Base-by-base conservation (phyloP, 2,329 filamentous ascomycete species). In the Ophiostoma angusticollis region DNA sequence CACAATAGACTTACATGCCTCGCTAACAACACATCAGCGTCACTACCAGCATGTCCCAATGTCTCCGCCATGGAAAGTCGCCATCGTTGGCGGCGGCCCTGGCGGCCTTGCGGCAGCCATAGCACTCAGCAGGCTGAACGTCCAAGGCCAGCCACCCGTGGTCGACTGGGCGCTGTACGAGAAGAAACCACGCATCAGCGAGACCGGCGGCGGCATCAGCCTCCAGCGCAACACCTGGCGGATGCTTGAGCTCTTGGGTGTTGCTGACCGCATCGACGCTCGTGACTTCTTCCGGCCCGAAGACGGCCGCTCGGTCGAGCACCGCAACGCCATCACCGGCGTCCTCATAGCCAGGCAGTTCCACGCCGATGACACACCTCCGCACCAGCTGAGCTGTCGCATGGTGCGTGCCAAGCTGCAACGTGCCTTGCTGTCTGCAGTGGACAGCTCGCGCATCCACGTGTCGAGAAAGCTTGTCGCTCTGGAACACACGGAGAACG, bases 401-500 rank as follows among this genome's bases (percentile, higher is more conserved):
- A 49, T 55, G 28, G 41, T 49, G 6, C 50, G 62, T 14, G 53
- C 59, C 4, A 57, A 58, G 39, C 52, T 74, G 3, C 70, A 74
- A 46, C 57, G 58, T 2, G 64, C 68, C 0, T 57, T 74, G 1
- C 52, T 70, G 3, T 54, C 60, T 1, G 57, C 61, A n/a, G 59
- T 73, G 0, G 58, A 63, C 3, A 50, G 55, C 4, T 61, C 59
- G 0, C 53, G 57, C 0, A 59, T 74, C 24, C 56, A 62, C 6
- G 54, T 69, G 1, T 58, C 56, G 1, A 70, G 67, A 37, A 64
- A 60, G 36, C 54, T 73, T 3, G 42, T 50, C 0, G 46, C 44
- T 0, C 46, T 72, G 2, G 50, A 61, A 4, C 24, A 13, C 31
- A 13, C 2, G 7, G 23, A 25, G 5, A n/a, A 4, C 13, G 22